Conservation (phyloP, 129 eudicot genomes). For the Escallonia herrerae region DNA sequence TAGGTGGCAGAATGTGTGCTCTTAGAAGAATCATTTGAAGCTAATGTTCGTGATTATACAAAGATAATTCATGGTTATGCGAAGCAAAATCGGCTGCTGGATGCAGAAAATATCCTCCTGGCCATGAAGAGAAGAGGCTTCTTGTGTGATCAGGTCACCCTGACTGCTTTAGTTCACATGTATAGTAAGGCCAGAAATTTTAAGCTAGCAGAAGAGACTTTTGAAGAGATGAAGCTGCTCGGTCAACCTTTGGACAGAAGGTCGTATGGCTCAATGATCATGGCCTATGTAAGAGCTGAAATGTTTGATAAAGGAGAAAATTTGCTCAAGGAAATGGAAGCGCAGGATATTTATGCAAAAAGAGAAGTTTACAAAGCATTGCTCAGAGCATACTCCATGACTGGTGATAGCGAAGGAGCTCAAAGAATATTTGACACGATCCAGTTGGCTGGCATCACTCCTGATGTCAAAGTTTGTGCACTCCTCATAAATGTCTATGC, state of each 20-base stretch:
- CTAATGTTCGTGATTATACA: slow-evolving; percentile 82
- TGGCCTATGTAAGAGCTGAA: slow-evolving; percentile 84
- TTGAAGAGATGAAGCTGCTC: slow-evolving; percentile 70
- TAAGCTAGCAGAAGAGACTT: slow-evolving; percentile 54
- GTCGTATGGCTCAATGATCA: slow-evolving; percentile 87
- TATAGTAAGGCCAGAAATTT: slow-evolving; percentile 85
- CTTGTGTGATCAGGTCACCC: slow-evolving; percentile 66
- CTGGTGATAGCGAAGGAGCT: slow-evolving; percentile 71
- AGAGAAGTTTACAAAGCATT: slow-evolving; percentile 90
- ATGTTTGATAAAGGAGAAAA: slow-evolving; percentile 48
- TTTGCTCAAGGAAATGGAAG: slow-evolving; percentile 69
- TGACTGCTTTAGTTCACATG: slow-evolving; percentile 87
- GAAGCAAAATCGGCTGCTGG: slow-evolving; percentile 49
- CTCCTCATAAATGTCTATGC: slow-evolving; percentile 79
- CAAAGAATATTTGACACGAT: slow-evolving; percentile 78
- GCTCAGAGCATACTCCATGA: slow-evolving; percentile 83
- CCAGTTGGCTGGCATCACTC: slow-evolving; percentile 71
- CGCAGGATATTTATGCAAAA: slow-evolving; percentile 60
- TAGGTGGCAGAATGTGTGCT: slow-evolving; percentile 74
- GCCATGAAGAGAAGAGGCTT: slow-evolving; percentile 69
- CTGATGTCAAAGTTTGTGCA: slow-evolving; percentile 68
- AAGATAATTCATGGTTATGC: slow-evolving; percentile 81
- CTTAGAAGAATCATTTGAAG: slow-evolving; percentile 74
- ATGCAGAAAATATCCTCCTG: slow-evolving; percentile 56
- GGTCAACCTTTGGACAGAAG: slow-evolving; percentile 60